Conservation (phyloP, 352 stramenopile species). For the Thraustochytrium sp. region DNA sequence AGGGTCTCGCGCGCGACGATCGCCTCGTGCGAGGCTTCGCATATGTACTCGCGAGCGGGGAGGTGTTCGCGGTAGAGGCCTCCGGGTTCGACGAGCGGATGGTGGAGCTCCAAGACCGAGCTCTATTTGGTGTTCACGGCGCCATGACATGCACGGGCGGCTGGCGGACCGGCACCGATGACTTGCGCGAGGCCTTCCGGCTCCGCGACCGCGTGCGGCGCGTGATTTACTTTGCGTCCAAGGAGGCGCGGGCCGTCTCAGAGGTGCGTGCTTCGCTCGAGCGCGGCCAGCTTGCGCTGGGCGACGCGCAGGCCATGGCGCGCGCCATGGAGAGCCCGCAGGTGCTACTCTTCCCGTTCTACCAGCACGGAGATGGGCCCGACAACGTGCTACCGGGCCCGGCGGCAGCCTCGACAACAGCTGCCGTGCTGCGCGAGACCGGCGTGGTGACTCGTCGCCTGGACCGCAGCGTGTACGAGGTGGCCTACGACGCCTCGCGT, state of each 20-base stretch:
- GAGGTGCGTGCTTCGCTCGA: not conserved
- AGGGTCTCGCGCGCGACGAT: not conserved
- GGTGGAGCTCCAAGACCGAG: not conserved
- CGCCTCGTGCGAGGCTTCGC: constrained; percentile 7
- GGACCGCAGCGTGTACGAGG: not conserved
- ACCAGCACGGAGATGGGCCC: constrained; percentile 5
- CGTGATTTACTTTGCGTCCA: constrained; percentile 26
- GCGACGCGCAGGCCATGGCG: not conserved
- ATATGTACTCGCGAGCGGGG: not conserved
- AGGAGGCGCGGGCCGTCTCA: not conserved
- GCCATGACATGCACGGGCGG: not conserved
- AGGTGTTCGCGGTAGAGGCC: not conserved
- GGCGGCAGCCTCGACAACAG: not conserved
- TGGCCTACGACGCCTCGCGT: constrained; percentile 15
- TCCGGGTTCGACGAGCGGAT: constrained; percentile 7
- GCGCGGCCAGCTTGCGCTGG: not conserved
- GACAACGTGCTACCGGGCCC: not conserved
- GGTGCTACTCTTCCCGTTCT: constrained; percentile 30
- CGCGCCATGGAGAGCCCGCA: not conserved
- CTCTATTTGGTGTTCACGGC: not conserved
- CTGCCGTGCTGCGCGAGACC: not conserved
- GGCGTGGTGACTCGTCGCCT: not conserved
- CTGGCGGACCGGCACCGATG: not conserved
- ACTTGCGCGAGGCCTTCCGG: not conserved
- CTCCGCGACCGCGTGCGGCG: not conserved